A percentile compares a stretch with the other conserved stretches of the same genome.
These are phyloP conservation scores for Sporisorium exsertum DNA, from an alignment of 1,284 basidiomycete species.

Conservation along the genomic window DNA sequence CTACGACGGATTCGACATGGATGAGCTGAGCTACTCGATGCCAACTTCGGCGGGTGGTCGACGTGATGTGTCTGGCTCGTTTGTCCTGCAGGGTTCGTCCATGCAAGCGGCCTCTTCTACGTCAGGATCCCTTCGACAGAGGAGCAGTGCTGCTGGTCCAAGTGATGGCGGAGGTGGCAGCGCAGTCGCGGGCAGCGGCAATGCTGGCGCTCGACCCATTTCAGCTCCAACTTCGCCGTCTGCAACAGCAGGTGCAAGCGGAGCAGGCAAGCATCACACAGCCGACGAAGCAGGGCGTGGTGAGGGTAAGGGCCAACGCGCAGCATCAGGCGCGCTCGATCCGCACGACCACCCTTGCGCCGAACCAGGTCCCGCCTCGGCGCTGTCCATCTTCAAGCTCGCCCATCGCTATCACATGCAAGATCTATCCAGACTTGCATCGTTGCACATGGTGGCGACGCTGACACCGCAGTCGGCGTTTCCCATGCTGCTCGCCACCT, in stretches of 20 bases:
- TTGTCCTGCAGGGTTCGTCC: conserved; percentile 13
- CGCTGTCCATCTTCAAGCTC: conserved; percentile 82
- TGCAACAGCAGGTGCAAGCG: neutral
- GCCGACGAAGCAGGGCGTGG: conserved; percentile 7
- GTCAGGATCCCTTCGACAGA: conserved; percentile 36
- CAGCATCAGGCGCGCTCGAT: conserved; percentile 70
- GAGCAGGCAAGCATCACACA: conserved; percentile 15
- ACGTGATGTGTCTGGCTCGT: conserved; percentile 23
- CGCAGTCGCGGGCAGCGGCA: neutral
- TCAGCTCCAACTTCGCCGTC: conserved; percentile 28
- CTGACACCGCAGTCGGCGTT: conserved; percentile 80
- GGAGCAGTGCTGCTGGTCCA: conserved; percentile 15
- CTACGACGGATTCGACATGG: conserved; percentile 18
- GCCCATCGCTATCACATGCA: conserved; percentile 83
- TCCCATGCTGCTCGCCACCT: conserved; percentile 75
- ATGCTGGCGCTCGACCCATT: conserved; percentile 10
- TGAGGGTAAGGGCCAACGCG: conserved; percentile 3
- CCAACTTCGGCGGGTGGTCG: conserved; percentile 2
- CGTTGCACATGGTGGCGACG: conserved; percentile 80
- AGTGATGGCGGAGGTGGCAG: conserved; percentile 1
- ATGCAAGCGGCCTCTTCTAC: conserved; percentile 13
- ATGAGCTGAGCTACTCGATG: conserved; percentile 15
- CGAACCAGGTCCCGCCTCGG: conserved; percentile 71
- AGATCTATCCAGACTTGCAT: conserved; percentile 76
- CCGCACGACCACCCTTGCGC: conserved; percentile 81